These are phyloP conservation scores for Metroxylon sagu DNA, from an alignment of 176 grass and related monocot species.

Conservation along the genomic window DNA sequence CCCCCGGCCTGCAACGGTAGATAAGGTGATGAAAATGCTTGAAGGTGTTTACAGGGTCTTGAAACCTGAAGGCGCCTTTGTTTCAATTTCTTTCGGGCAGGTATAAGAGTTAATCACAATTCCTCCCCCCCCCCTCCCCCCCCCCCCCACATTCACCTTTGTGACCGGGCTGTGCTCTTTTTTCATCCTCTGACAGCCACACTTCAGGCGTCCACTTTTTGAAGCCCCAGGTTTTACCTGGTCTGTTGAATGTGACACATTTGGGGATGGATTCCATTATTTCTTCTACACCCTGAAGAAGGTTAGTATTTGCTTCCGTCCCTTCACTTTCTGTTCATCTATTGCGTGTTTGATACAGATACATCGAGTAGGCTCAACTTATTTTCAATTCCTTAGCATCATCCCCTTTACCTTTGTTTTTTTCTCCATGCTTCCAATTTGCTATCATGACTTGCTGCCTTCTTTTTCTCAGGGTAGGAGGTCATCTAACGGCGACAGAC, in stretches of 20 bases:
- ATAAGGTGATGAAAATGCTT: constrained; percentile 91
- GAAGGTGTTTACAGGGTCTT: constrained; percentile 68
- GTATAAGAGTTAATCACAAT: neutral
- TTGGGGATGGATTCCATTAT: constrained; percentile 84
- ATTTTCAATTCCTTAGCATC: neutral
- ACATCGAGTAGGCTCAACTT: neutral
- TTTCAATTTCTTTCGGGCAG: constrained; percentile 91
- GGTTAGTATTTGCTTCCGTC: constrained; percentile 24
- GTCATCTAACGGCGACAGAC: constrained; percentile 1
- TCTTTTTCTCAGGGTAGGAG: constrained; percentile 45
- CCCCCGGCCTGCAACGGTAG: constrained; percentile 46
- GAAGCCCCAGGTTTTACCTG: constrained; percentile 66
- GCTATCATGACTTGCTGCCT: neutral
- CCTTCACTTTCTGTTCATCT: neutral
- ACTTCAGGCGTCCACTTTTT: constrained; percentile 63
- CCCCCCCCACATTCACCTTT: too few relatives aligned
- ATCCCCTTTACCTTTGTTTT: neutral
- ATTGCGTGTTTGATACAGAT: neutral
- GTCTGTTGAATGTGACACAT: constrained; percentile 70
- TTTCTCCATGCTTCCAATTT: constrained; percentile 1
- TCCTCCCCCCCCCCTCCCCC: too few relatives aligned
- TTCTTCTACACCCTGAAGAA: constrained; percentile 79
- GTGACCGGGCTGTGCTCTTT: too few relatives aligned
- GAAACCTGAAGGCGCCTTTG: constrained; percentile 63
- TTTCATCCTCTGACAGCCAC: constrained; percentile 51